Base-by-base conservation (phyloP, 176 grass and related monocot species). In the Panicum miliaceum region DNA sequence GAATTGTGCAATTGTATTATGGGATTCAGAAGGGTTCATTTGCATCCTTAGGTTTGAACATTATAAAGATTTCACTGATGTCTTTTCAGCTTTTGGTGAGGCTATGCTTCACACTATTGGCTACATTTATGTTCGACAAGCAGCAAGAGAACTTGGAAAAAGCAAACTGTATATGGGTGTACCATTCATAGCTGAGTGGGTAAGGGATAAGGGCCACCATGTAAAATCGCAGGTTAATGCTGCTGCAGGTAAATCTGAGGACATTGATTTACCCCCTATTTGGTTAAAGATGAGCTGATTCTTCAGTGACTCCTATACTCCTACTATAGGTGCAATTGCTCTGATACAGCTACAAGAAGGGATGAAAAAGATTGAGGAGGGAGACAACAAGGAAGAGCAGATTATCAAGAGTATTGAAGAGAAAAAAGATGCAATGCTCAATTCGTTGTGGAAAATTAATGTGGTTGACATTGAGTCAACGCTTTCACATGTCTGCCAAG, bases 161-260 rank as follows among this genome's bases (percentile, higher is more conserved):
- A 90, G 64, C 56, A 94, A n/a, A 83, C 16, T 89, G 37, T 94
- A 90, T 84, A 95, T 98, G 87, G 87, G 91, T 64, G 88, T 95
- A 70, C 93, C 96, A 34, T 98, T 98, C 87, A 92, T 98, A 80
- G 96, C 93, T 60, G 96, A 98, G 88, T 98, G 96, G 96, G 96
- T 98, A 56, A 86, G 96, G 76, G 91, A 98, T 54, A 95, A 95
- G 82, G 93, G 96, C 61, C 96, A 98, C 64, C 87, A 92, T 6
- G 74, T 95, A 56, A 98, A 98, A 77, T 98, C 96, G 11, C 93
- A 95, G 89, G 96, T 98, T 88, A 98, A 98, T 85, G 96, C 96
- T 45, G 93, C 96, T 66, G 87, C 93, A 92, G 96, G 96, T 98
- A 95, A 40, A 76, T 61, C 64, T 0, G 20, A 81, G 68, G 51